A percentile compares a stretch with the other conserved stretches of the same genome.
Evolutionary conservation across 2,329 filamentous ascomycete genomes (phyloP).

Genomic region (Ophiosphaerella korrae): DNA sequence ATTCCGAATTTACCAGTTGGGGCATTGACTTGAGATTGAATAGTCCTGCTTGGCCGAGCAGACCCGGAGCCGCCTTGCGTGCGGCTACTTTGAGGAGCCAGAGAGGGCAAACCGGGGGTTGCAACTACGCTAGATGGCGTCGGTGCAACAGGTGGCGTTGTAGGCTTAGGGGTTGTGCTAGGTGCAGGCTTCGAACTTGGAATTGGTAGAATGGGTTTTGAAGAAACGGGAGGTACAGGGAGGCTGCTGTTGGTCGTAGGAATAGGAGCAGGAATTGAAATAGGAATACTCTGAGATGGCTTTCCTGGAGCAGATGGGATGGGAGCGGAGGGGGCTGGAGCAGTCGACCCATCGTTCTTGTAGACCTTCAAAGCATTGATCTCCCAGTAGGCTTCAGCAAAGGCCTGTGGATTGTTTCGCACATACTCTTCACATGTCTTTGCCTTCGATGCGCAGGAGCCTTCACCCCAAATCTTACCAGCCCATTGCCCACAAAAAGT

Average conservation of each 20-base stretch:
- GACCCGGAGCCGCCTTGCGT: not conserved
- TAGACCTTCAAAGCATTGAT: conserved; percentile 57
- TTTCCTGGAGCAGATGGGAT: conserved; percentile 9
- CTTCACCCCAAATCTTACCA: conserved; percentile 67
- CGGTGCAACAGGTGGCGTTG: conserved; percentile 5
- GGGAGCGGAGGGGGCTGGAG: conserved; percentile 9
- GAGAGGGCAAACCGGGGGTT: not conserved
- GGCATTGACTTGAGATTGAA: conserved; percentile 9
- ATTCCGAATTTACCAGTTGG: conserved; percentile 17
- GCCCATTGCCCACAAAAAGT: conserved; percentile 92
- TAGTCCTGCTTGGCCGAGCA: conserved; percentile 4
- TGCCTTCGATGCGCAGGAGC: conserved; percentile 66
- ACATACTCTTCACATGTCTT: conserved; percentile 75
- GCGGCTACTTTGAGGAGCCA: conserved; percentile 3
- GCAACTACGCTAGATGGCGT: conserved; percentile 1
- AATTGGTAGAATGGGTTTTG: conserved; percentile 9
- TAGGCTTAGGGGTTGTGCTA: not conserved
- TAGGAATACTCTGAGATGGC: conserved; percentile 16
- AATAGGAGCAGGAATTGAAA: conserved; percentile 13
- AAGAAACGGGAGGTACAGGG: conserved; percentile 9
- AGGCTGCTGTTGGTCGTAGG: conserved; percentile 12
- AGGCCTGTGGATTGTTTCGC: conserved; percentile 69
- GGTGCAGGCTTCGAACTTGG: conserved; percentile 9
- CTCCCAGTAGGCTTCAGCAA: conserved; percentile 76
- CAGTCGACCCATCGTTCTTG: conserved; percentile 29